A percentile compares a stretch with the other conserved stretches of the same genome.
These are phyloP conservation scores for Cordyceps tenuipes DNA, from an alignment of 2,329 filamentous ascomycete genomes.

Conservation along the genomic window DNA sequence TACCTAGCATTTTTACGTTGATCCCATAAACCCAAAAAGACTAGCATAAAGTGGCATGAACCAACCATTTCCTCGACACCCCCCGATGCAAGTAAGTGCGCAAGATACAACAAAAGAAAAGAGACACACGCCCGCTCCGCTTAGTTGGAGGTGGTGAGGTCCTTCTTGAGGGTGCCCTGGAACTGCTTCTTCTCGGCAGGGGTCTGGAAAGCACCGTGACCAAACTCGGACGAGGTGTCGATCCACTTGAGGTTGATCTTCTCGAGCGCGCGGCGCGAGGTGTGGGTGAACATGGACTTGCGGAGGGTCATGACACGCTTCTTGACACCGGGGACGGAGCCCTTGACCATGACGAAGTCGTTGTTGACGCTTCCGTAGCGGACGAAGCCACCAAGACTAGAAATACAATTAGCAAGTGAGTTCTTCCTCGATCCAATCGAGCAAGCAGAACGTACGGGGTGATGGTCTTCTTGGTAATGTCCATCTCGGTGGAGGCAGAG, in stretches of 20 bases:
- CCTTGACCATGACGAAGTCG: conserved; percentile 97
- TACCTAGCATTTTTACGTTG: conserved; percentile 27
- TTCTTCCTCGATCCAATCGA: not conserved
- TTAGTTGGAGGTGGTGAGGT: conserved; percentile 50
- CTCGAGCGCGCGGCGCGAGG: conserved; percentile 89
- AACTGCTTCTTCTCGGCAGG: conserved; percentile 95
- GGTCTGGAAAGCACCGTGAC: conserved; percentile 99
- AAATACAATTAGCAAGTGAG: not conserved
- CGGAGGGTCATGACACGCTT: conserved; percentile 98
- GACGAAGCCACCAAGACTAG: conserved; percentile 95
- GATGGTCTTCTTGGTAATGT: conserved; percentile 98
- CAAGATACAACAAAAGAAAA: conserved; percentile 36
- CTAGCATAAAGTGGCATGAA: conserved; percentile 27
- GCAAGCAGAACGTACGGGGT: conserved; percentile 71
- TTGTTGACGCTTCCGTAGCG: conserved; percentile 99
- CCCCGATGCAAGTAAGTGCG: conserved; percentile 39
- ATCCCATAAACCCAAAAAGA: conserved; percentile 28
- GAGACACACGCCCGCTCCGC: conserved; percentile 14
- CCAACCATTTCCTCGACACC: conserved; percentile 45
- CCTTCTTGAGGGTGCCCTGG: conserved; percentile 99
- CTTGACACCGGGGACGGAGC: conserved; percentile 94
- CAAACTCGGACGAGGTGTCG: conserved; percentile 99
- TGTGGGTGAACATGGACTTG: conserved; percentile 85
- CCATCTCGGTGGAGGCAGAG: conserved; percentile 90
- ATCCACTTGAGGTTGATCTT: conserved; percentile 99